A percentile compares a stretch with the other conserved stretches of the same genome.
Evolutionary conservation across 192 early-diverging fungal genomes (phyloP).

Genomic region (Coemansia sp.): DNA sequence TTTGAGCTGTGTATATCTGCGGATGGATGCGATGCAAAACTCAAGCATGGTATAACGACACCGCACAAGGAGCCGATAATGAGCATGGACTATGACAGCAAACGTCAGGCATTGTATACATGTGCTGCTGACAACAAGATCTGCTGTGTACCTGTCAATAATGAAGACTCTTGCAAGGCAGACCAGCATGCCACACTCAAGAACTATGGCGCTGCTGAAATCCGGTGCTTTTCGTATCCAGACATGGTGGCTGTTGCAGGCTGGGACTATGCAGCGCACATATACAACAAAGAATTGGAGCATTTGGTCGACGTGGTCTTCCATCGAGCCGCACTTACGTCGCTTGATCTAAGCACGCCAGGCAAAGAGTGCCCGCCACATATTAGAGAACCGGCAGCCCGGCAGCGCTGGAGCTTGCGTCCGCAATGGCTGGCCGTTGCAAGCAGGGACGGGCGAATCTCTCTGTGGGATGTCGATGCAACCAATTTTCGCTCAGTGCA

Average conservation of each 20-base stretch:
- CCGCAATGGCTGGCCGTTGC: constrained; percentile 48
- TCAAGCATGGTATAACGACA: constrained; percentile 1
- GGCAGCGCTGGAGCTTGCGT: constrained; percentile 38
- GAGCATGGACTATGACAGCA: constrained; percentile 26
- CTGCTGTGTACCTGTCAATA: constrained; percentile 17
- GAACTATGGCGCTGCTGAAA: constrained; percentile 30
- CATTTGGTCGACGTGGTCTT: constrained; percentile 15
- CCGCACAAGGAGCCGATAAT: constrained; percentile 47
- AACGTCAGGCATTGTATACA: constrained; percentile 22
- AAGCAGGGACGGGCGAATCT: constrained; percentile 45
- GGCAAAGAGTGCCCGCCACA: constrained; percentile 10
- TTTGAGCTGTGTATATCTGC: constrained; percentile 15
- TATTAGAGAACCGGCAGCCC: constrained; percentile 23
- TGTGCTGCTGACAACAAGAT: constrained; percentile 47
- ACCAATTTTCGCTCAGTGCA: neutral
- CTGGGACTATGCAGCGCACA: constrained; percentile 45
- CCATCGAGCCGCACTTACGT: constrained; percentile 44
- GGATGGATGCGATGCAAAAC: neutral
- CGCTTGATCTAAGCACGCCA: constrained; percentile 33
- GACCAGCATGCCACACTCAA: neutral
- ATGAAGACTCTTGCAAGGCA: neutral
- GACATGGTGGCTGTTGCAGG: constrained; percentile 31
- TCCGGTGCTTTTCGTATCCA: constrained; percentile 23
- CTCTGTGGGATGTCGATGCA: constrained; percentile 30
- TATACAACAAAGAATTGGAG: constrained; percentile 18